phyloP scores from a whole-genome alignment of 1,284 basidiomycete genomes.

The Rhodotorula sp. region DNA sequence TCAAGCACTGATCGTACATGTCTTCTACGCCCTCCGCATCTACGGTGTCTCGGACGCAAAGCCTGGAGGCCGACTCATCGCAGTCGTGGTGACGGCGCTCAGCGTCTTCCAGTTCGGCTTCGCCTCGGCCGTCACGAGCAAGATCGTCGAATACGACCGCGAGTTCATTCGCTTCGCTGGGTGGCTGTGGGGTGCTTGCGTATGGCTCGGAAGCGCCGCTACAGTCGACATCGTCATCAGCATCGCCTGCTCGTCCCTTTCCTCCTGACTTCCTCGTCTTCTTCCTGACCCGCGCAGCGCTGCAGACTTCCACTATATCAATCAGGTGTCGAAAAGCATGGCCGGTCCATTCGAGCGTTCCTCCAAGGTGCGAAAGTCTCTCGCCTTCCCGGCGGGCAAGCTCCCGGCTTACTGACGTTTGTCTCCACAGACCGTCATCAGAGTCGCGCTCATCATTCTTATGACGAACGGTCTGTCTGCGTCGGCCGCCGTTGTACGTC shows the following conservation, averaged over 20 bases:
- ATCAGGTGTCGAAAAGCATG: conserved; percentile 10
- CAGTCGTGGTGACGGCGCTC: background rate
- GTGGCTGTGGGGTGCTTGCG: conserved; percentile 10
- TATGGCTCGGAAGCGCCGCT: conserved; percentile 18
- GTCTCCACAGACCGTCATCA: background rate
- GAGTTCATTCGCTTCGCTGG: background rate
- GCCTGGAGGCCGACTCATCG: background rate
- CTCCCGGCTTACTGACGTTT: no score
- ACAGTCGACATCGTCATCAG: conserved; percentile 7
- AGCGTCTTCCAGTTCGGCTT: conserved; percentile 14
- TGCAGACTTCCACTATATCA: conserved; percentile 12
- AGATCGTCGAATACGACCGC: conserved; percentile 23
- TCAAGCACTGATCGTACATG: conserved; percentile 6
- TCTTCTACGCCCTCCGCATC: conserved; percentile 22
- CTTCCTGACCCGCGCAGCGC: no score
- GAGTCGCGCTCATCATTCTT: conserved; percentile 16
- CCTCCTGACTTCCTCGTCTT: background rate
- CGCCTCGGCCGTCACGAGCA: conserved; percentile 9
- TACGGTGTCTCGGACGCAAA: conserved; percentile 8
- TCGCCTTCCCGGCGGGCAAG: background rate
- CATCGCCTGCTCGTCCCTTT: background rate
- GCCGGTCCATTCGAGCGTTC: conserved; percentile 21
- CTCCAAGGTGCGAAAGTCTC: conserved; percentile 6
- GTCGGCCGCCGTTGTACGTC: conserved; percentile 10
- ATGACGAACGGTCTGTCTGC: conserved; percentile 18